phyloP scores from a whole-genome alignment of 139 green algal genomes.

The Yamagishiella unicocca region DNA sequence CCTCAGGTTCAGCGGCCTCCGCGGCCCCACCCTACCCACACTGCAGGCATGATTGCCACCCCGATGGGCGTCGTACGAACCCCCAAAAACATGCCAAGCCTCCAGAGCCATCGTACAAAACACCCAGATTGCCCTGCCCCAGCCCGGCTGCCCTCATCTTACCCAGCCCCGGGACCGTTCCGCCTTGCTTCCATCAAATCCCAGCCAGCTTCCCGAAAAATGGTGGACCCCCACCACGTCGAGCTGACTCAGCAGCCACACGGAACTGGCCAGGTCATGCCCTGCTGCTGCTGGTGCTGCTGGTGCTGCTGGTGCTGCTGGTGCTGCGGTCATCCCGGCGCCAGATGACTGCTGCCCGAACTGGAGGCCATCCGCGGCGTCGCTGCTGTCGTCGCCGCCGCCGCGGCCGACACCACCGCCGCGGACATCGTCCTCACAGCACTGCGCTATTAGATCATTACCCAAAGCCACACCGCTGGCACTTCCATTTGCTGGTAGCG shows the following conservation, averaged over 20 bases:
- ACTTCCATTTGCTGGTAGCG: too few relatives aligned
- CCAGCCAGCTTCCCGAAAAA: constrained; percentile 58
- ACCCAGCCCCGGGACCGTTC: constrained; percentile 36
- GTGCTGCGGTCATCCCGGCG: not conserved
- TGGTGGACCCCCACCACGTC: constrained; percentile 55
- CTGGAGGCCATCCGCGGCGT: too few relatives aligned
- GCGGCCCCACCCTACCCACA: not conserved
- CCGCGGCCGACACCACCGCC: not conserved
- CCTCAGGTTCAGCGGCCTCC: too few relatives aligned
- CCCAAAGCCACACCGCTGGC: too few relatives aligned
- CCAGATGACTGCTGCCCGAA: too few relatives aligned
- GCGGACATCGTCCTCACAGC: too few relatives aligned
- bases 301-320: not conserved
- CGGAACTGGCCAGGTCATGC: not conserved
- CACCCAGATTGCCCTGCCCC: not conserved
- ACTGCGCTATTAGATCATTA: too few relatives aligned
- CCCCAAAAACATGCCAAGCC: too few relatives aligned
- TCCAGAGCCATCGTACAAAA: too few relatives aligned
- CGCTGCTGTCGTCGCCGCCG: not conserved
- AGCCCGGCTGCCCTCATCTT: not conserved
- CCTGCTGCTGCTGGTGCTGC: not conserved
- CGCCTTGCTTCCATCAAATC: constrained; percentile 51
- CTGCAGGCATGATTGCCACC: not conserved
- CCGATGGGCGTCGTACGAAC: not conserved
- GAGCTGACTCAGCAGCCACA: not conserved